Conservation (phyloP, 1,284 basidiomycete species). For the Anthracocystis setariae region DNA sequence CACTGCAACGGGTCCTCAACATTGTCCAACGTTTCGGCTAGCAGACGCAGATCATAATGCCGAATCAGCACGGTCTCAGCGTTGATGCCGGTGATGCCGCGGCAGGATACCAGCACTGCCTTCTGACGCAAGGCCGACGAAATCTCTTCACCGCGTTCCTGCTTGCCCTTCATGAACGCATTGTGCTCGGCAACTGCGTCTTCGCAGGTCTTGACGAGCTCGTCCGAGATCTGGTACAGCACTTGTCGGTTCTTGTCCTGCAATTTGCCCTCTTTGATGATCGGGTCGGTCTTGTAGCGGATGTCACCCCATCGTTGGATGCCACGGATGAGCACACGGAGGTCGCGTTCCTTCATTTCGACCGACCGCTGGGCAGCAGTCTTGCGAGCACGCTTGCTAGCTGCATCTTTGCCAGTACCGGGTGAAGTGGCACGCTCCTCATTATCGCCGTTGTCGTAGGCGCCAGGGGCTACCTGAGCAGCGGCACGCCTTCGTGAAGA, state of each 20-base stretch:
- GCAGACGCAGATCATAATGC: slow-evolving; percentile 86
- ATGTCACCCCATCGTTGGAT: slow-evolving; percentile 98
- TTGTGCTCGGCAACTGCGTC: slow-evolving; percentile 86
- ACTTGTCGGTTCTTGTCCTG: slow-evolving; percentile 93
- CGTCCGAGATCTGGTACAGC: slow-evolving; percentile 89
- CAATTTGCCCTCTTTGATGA: slow-evolving; percentile 91
- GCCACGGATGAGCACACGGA: slow-evolving; percentile 93
- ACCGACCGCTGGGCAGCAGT: slow-evolving; percentile 90
- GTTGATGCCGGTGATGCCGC: slow-evolving; percentile 91
- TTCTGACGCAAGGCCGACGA: slow-evolving; percentile 78
- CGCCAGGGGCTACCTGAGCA: slow-evolving; percentile 76
- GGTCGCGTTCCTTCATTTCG: slow-evolving; percentile 95
- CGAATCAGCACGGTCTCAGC: slow-evolving; percentile 95
- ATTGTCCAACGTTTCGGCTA: slow-evolving; percentile 75
- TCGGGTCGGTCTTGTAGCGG: slow-evolving; percentile 89
- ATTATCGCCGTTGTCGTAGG: slow-evolving; percentile 74
- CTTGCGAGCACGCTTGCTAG: slow-evolving; percentile 68
- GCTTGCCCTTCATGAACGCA: slow-evolving; percentile 68
- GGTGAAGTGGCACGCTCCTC: slow-evolving; percentile 39
- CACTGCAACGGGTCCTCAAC: slow-evolving; percentile 80
- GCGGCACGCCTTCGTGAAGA: slow-evolving; percentile 72
- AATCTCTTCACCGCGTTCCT: slow-evolving; percentile 79
- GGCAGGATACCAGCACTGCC: slow-evolving; percentile 90
- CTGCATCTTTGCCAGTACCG: slow-evolving; percentile 70
- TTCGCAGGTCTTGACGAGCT: slow-evolving; percentile 86